Evolutionary conservation across 1,284 basidiomycete genomes (phyloP).

Genomic region (Boletus smithii): DNA sequence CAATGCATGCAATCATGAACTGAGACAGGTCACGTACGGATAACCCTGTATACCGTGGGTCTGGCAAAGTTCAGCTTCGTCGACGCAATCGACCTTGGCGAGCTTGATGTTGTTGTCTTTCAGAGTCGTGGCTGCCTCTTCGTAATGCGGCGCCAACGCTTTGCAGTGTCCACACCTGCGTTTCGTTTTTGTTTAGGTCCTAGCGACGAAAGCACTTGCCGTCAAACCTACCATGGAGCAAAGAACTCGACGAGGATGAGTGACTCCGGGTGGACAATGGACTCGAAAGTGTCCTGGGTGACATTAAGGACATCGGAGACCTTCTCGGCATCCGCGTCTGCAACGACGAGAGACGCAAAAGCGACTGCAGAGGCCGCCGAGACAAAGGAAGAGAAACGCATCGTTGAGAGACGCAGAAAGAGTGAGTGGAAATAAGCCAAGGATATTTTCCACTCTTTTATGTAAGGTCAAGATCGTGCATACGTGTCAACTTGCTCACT

Average conservation of each 20-base stretch:
- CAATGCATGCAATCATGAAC: not conserved
- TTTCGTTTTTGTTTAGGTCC: not conserved
- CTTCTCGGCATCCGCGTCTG: constrained; percentile 51
- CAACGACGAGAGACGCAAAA: constrained; percentile 52
- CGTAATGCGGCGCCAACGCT: constrained; percentile 90
- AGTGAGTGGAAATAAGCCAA: not conserved
- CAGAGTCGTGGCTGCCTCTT: constrained; percentile 91
- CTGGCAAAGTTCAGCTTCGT: constrained; percentile 83
- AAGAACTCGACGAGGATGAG: constrained; percentile 96
- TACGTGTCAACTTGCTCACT: constrained; percentile 29
- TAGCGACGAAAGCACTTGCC: not conserved
- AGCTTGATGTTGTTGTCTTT: constrained; percentile 89
- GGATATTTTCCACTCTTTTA: constrained; percentile 20
- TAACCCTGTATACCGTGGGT: constrained; percentile 86
- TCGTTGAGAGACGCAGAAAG: constrained; percentile 40
- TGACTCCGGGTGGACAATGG: constrained; percentile 64
- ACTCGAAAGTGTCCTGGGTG: constrained; percentile 69
- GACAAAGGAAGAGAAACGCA: constrained; percentile 62
- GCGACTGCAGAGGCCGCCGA: constrained; percentile 52
- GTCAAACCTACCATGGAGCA: constrained; percentile 71
- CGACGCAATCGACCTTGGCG: constrained; percentile 95
- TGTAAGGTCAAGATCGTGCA: constrained; percentile 19
- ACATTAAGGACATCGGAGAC: constrained; percentile 83
- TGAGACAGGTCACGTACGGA: constrained; percentile 59
- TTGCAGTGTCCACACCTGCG: constrained; percentile 89